Conservation (phyloP, 768 basidiomycete species). For the Xerocomellus dryophilus region DNA sequence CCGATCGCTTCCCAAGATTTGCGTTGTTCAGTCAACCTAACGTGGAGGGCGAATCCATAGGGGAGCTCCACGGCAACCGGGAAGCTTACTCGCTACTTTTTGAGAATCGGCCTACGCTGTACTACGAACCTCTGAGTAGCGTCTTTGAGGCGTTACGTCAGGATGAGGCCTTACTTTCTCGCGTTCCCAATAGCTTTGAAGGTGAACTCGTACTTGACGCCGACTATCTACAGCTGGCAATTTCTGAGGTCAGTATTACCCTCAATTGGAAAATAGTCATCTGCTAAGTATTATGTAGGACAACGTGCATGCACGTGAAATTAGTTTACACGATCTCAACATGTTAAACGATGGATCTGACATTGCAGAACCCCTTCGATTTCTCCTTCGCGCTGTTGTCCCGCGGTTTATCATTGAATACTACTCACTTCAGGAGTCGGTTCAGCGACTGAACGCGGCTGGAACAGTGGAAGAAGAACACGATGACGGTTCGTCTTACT, state of each 20-base stretch:
- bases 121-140: slow-evolving; percentile 68
- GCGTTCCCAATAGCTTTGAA: slow-evolving; percentile 46
- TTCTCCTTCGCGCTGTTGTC: slow-evolving; percentile 44
- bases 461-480: slow-evolving; percentile 19
- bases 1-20: slow-evolving; percentile 40
- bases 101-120: slow-evolving; percentile 62
- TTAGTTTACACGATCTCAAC: slow-evolving; percentile 70
- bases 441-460: slow-evolving; percentile 38
- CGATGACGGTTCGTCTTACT: slow-evolving; percentile 17
- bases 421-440: slow-evolving; percentile 57
- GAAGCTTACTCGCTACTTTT: slow-evolving; percentile 46
- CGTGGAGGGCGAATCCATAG: slow-evolving; percentile 23
- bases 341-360: slow-evolving; percentile 65
- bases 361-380: slow-evolving; percentile 59
- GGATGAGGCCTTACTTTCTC: slow-evolving; percentile 48
- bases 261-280: not conserved
- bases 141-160: slow-evolving; percentile 72
- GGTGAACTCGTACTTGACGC: slow-evolving; percentile 69
- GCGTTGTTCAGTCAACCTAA: slow-evolving; percentile 57
- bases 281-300: slow-evolving; percentile 44
- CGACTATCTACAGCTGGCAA: slow-evolving; percentile 59
- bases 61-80: slow-evolving; percentile 15
- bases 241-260: slow-evolving; percentile 55
- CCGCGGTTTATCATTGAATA: slow-evolving; percentile 70
- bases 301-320: slow-evolving; percentile 63